Evolutionary conservation across 2,329 filamentous ascomycete genomes (phyloP), one percentile per base, ranked within the genome.

Genomic region (Gaeumannomyces tritici): DNA sequence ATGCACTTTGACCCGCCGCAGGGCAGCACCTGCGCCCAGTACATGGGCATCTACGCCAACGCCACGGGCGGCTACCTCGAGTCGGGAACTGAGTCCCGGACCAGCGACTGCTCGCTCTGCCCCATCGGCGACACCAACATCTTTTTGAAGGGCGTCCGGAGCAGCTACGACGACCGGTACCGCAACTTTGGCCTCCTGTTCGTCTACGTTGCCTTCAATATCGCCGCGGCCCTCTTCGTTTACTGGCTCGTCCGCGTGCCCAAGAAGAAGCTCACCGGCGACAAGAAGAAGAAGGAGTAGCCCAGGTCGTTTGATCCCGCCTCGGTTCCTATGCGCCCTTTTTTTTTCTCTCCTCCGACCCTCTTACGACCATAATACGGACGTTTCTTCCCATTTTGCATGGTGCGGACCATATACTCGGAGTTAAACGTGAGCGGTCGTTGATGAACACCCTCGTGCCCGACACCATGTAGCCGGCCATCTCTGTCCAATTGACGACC

Each of bases 1-100:
- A 84, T 86, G 1, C 75, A 80, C 42, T 91, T 93, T 75, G 74
- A 86, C 65, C 82, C 87, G 0, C 89, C 89, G 0, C 70, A 76
- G 0, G 84, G 83, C 6, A 76, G 82, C 67, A 88, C 86, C 0
- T 93, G 90, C 68, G 74, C 71, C 1, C 69, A 82, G 21, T 93
- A 92, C 70, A 83, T 90, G 0, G 75, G 88, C 69, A 70, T 88
- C 70, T 65, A 68, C 5, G 54, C 68, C 1, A 86, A 81, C 66
- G 60, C 63, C 0, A 62, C 73, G 0, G 82, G 82, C 2, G 85
- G 85, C 1, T 79, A 77, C 64, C 73, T 82, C 54, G 70, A 73
- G 28, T 9, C 58, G 4, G 35, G 28, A 15, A 76, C 84, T 64
- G 69, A 72, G 3, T 65, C 70, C 42, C 78, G 77, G 26, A 67